Base-by-base conservation (phyloP, 73 alveolate genomes). In the Tetrahymena elliotti region DNA sequence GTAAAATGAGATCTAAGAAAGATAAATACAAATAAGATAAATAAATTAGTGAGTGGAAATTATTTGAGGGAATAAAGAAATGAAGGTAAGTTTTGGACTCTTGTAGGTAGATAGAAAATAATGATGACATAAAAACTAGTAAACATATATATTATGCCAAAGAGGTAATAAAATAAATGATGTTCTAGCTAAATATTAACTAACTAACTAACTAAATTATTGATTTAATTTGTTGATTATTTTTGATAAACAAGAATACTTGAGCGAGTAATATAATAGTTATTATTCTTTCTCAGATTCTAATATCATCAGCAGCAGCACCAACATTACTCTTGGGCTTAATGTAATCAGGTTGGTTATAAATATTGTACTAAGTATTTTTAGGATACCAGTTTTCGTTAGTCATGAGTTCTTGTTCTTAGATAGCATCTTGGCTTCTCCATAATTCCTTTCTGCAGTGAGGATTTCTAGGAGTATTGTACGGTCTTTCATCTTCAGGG, bases 401-500 rank as follows among this genome's bases (percentile, higher is more conserved):
- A 52, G 13, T 7, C 99, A 98, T 98, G 93, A 94, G 98, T 38
- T 97, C 97, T 40, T 96, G 95, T 93, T 94, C 96, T 38, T 94
- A 47, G 52, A 98, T 20, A 93, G 97, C 97, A 83, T 97, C 99
- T 92, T 98, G 97, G n/a, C 98, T 96, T 94, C 96, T 97, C 99
- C 99, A 98, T 34, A 97, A 54, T 94, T 98, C 97, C 88, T 94
- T 97, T 93, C 98, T 95, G 83, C 97, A 88, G 95, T 98, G 96
- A 20, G 99, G 99, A 96, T 98, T 96, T 93, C 96, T 97, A 34
- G 96, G 97, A 34, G 98, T 52, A 84, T 99, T 99, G 97, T 83
- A 98, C 27, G 97, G 97, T 97, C 99, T 98, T 95, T 38, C 98
- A 93, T 95, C 97, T 94, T 97, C 99, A 33, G 99, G 99, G 33